Evolutionary conservation across 306 rosid genomes (phyloP).

Genomic region (Oemleria cerasiformis): DNA sequence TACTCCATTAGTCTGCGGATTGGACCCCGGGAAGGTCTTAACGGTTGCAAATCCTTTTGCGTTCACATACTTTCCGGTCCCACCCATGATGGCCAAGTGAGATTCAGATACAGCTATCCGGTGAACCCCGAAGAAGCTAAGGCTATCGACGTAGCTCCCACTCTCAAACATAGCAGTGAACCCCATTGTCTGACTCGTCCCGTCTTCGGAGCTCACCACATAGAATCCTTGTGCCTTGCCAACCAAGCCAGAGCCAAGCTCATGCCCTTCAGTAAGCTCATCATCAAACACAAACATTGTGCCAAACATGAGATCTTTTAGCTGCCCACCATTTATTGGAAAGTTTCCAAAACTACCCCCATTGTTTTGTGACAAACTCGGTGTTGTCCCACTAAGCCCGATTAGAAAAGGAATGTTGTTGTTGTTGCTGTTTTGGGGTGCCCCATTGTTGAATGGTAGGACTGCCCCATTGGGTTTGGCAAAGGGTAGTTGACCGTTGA

Average conservation of each 20-base stretch:
- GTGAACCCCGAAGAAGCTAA: constrained; percentile 75
- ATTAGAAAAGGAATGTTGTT: constrained; percentile 82
- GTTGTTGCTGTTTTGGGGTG: constrained; percentile 69
- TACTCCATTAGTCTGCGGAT: constrained; percentile 48
- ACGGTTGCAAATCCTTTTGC: constrained; percentile 56
- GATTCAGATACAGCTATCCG: constrained; percentile 65
- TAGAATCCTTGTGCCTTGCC: constrained; percentile 89
- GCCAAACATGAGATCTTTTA: constrained; percentile 69
- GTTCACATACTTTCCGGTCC: constrained; percentile 69
- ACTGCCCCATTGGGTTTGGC: constrained; percentile 91
- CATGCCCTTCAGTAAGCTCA: constrained; percentile 70
- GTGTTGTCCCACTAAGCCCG: constrained; percentile 60
- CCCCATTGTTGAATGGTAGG: constrained; percentile 49
- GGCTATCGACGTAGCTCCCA: constrained; percentile 57
- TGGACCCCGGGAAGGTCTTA: constrained; percentile 48
- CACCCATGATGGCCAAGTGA: constrained; percentile 75
- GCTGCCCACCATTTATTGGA: constrained; percentile 43
- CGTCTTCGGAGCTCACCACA: constrained; percentile 66
- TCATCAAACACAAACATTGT: constrained; percentile 79
- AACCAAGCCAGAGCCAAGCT: constrained; percentile 60
- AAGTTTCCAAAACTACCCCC: constrained; percentile 41
- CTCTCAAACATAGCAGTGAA: constrained; percentile 68
- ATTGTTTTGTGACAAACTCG: constrained; percentile 43
- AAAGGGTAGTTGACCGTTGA: constrained; percentile 71
- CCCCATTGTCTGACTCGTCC: constrained; percentile 69